phyloP scores from a whole-genome alignment of 495 filamentous ascomycete genomes.

The Penicillium ucsense region DNA sequence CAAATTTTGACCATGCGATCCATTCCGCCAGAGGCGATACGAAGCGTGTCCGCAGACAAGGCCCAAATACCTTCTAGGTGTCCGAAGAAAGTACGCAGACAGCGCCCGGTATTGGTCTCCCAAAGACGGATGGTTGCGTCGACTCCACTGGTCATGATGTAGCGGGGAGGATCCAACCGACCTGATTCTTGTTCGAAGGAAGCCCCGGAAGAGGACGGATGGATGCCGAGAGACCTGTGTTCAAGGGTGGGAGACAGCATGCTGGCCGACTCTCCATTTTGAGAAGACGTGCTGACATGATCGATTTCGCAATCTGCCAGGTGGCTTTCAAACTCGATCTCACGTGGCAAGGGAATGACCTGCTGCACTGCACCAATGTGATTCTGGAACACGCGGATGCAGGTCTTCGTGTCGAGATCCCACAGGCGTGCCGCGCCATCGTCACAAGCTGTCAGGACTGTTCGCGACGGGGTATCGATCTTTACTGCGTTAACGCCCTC shows the following conservation, averaged over 20 bases:
- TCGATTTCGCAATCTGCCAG: slow-evolving; percentile 49
- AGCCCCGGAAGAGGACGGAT: slow-evolving; percentile 44
- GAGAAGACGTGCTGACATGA: slow-evolving; percentile 28
- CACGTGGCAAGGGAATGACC: slow-evolving; percentile 67
- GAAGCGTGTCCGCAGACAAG: slow-evolving; percentile 80
- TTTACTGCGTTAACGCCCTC: slow-evolving; percentile 94
- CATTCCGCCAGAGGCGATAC: slow-evolving; percentile 80
- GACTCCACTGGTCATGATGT: slow-evolving; percentile 85
- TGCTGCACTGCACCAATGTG: slow-evolving; percentile 95
- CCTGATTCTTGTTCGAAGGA: slow-evolving; percentile 47
- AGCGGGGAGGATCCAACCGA: slow-evolving; percentile 66
- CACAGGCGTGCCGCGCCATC: slow-evolving; percentile 88
- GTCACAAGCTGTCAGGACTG: slow-evolving; percentile 85
- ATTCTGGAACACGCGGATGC: slow-evolving; percentile 76
- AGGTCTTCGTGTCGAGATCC: slow-evolving; percentile 75
- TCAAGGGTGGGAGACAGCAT: slow-evolving; percentile 17
- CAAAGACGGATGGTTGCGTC: slow-evolving; percentile 89
- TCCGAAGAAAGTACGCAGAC: slow-evolving; percentile 87
- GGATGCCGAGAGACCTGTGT: slow-evolving; percentile 26
- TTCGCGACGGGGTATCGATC: slow-evolving; percentile 70
- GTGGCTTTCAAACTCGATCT: slow-evolving; percentile 76
- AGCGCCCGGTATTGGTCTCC: slow-evolving; percentile 74
- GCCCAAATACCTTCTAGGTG: slow-evolving; percentile 96
- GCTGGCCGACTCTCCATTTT: slow-evolving; percentile 20
- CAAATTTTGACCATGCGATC: slow-evolving; percentile 96